Evolutionary conservation across 2,329 filamentous ascomycete genomes (phyloP).

Genomic region (Xylariales sp.): DNA sequence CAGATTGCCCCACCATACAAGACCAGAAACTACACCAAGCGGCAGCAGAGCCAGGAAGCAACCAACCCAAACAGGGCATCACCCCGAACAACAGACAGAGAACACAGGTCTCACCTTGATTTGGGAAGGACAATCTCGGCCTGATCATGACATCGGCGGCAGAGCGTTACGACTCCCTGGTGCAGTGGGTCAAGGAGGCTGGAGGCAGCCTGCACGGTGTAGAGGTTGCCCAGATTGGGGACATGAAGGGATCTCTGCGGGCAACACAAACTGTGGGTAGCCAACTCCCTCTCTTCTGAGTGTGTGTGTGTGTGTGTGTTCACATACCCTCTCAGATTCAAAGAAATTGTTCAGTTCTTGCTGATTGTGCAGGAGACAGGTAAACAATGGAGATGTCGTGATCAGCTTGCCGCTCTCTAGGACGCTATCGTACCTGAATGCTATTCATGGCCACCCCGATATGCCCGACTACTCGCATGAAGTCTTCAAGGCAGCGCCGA

Average conservation of each 20-base stretch:
- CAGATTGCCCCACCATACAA: too few relatives aligned
- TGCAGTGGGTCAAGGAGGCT: conserved; percentile 43
- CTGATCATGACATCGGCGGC: conserved; percentile 15
- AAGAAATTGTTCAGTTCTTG: too few relatives aligned
- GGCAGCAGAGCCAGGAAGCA: too few relatives aligned
- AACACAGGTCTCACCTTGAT: too few relatives aligned
- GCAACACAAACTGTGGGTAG: conserved; percentile 29
- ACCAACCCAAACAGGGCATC: too few relatives aligned
- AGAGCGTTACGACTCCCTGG: conserved; percentile 30
- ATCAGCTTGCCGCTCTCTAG: conserved; percentile 48
- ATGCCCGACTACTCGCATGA: conserved; percentile 9
- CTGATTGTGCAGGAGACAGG: too few relatives aligned
- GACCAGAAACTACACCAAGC: too few relatives aligned
- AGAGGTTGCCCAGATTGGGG: conserved; percentile 46
- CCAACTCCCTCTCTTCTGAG: too few relatives aligned
- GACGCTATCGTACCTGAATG: conserved; percentile 57
- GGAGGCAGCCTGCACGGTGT: conserved; percentile 44
- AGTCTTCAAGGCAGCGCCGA: conserved; percentile 7
- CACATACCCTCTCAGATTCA: too few relatives aligned
- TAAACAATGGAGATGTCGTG: conserved; percentile 36
- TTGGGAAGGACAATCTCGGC: too few relatives aligned
- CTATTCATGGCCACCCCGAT: conserved; percentile 30
- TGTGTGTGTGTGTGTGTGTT: too few relatives aligned
- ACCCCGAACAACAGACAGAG: too few relatives aligned
- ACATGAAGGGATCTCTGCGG: conserved; percentile 51